Evolutionary conservation across 768 basidiomycete genomes (phyloP), one percentile per base, ranked within the genome.

Genomic region (Kwoniella sp.): DNA sequence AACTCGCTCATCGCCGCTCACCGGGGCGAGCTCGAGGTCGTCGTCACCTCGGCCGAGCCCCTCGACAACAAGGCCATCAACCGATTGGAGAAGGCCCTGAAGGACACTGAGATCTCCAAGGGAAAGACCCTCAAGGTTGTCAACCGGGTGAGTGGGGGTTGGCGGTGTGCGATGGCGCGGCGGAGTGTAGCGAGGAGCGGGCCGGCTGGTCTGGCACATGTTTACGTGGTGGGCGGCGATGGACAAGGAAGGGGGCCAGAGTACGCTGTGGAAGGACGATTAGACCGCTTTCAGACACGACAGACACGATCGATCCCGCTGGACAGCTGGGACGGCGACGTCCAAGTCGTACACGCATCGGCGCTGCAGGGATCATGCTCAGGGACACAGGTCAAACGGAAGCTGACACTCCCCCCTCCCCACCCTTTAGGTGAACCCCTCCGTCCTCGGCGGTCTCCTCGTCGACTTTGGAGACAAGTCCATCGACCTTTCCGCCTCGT

Each of bases 391-490:
- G n/a, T n/a, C n/a, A n/a, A n/a, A n/a, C n/a, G n/a, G n/a, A n/a
- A n/a, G n/a, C n/a, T n/a, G n/a, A n/a, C n/a, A n/a, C n/a, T n/a
- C n/a, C n/a, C n/a, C n/a, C n/a, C n/a, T n/a, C n/a, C n/a, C n/a
- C n/a, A n/a, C n/a, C n/a, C 29, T 57, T 26, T 55, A 93, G 90
- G 87, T 96, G 69, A 91, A 96, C 79, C 84, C 90, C 37, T 78
- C 83, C n/a, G 79, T 96, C 51, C 77, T 98, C 57, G 95, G 93
- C 52, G 95, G 95, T 44, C 75, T 98, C 53, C 80, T 96, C 56
- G 85, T 99, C 42, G 95, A 99, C 78, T 90, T 99, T 70, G 93
- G 91, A 59, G 95, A 96, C 80, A 93, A 93, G 80, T 90, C 89
- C 46, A 87, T 99, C 66, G 95, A 99, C 77, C 81, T 98, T 53